These are phyloP conservation scores for Eustoma russellianum DNA, from an alignment of 257 asterid genomes.

Conservation along the genomic window DNA sequence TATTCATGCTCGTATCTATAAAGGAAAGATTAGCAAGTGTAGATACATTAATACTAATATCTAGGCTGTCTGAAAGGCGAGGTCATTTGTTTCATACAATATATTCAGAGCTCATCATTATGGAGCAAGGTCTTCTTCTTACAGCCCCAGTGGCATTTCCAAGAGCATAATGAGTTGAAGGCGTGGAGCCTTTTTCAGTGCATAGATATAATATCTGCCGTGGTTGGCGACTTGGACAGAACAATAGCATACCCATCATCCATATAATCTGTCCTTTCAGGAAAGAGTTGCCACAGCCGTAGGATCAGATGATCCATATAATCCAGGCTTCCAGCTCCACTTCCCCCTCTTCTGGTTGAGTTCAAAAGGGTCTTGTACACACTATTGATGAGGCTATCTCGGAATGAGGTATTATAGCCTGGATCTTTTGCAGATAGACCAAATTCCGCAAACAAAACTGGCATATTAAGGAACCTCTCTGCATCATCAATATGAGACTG, in stretches of 20 bases:
- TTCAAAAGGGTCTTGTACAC: conserved; percentile 53
- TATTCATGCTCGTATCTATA: no score
- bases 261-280: conserved; percentile 83
- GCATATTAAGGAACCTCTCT: conserved; percentile 64
- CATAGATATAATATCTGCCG: conserved; percentile 39
- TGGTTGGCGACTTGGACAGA: conserved; percentile 55
- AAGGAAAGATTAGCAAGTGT: no score
- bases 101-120: conserved; percentile 49
- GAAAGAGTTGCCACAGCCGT: conserved; percentile 93
- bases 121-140: conserved; percentile 38
- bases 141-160: conserved; percentile 86
- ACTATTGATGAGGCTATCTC: conserved; percentile 37
- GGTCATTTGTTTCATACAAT: no score
- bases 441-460: conserved; percentile 69
- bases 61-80: no score
- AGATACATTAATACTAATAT: no score
- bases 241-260: no score
- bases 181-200: conserved; percentile 51
- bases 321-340: conserved; percentile 69
- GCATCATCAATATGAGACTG: conserved; percentile 85
- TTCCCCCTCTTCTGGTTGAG: conserved; percentile 71
- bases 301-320: no score
- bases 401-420: conserved; percentile 53
- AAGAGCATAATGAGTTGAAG: conserved; percentile 60
- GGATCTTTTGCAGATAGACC: conserved; percentile 72